Percentiles rank a stretch among this genome's conserved stretches.
Evolutionary conservation across 164 flowering plant genomes (phyloP).

Genomic region (Aristolochia fimbriata): DNA sequence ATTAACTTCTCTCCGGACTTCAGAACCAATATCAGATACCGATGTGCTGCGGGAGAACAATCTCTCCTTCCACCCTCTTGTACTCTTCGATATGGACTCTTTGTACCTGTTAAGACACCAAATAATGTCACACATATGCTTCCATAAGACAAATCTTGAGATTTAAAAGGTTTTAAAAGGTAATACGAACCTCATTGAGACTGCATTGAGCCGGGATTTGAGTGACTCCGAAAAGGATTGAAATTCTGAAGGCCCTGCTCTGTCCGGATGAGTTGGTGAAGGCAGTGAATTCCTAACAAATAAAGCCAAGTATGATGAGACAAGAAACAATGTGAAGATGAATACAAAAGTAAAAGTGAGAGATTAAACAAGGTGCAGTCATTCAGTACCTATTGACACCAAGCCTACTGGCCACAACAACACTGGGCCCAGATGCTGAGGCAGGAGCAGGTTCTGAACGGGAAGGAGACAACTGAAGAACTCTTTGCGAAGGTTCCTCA

Average conservation of each 20-base stretch:
- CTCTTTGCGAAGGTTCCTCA: conserved; percentile 23
- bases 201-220: conserved; percentile 61
- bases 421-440: conserved; percentile 34
- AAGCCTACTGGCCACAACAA: conserved; percentile 14
- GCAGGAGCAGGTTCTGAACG: conserved; percentile 28
- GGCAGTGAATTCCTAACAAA: conserved; percentile 30
- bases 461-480: conserved; percentile 18
- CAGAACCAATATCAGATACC: conserved; percentile 42
- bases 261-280: conserved; percentile 39
- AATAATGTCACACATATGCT: not conserved
- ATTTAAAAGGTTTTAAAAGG: too few relatives aligned
- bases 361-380: conserved; percentile 4
- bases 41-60: conserved; percentile 57
- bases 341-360: not conserved
- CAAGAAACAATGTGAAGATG: not conserved
- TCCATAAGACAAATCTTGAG: not conserved
- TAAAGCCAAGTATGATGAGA: too few relatives aligned
- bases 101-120: conserved; percentile 37
- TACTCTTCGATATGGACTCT: conserved; percentile 68
- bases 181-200: conserved; percentile 50
- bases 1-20: conserved; percentile 50
- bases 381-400: conserved; percentile 28
- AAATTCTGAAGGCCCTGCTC: conserved; percentile 80
- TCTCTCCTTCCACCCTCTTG: conserved; percentile 78
- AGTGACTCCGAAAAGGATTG: conserved; percentile 71